Base-by-base conservation (phyloP, 2,329 filamentous ascomycete species). In the Penicillium polonicum region DNA sequence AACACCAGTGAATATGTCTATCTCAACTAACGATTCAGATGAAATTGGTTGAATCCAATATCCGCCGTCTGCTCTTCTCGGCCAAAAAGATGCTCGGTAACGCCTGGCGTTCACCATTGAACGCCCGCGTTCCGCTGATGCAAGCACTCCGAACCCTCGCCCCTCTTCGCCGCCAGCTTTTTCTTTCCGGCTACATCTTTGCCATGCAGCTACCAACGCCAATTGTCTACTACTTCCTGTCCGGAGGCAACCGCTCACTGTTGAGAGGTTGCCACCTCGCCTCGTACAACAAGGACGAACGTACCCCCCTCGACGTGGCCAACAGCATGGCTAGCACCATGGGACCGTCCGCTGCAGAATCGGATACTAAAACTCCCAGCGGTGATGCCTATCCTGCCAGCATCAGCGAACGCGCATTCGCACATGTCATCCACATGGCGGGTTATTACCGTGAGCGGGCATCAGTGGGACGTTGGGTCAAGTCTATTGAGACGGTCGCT, bases 111-210 rank as follows among this genome's bases (percentile, higher is more conserved):
- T 70, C 75, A 12, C 82, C 82, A 2, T 65, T 74, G 44, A 67
- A 71, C n/a, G 78, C 79, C 29, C 71, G 76, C 21, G 72, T 72
- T 15, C 77, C 81, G 23, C 67, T 83, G 19, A 71, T 73, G 36
- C 80, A 78, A 42, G 79, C 79, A 1, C 58, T 76, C 13, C 67
- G 66, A 10, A 77, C 76, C 0, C 55, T 83, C n/a, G 67, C 65
- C 17, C 82, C 83, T 1, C 67, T 85, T 1, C 35, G 79, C n/a
- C 69, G 69, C 21, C 83, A 86, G 61, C 59, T 81, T 23, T 51
- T 68, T 9, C 72, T 78, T 52, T 84, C 82, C 2, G 79, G 80
- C 57, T 86, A 86, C 63, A 76, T 85, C 49, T 84, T 84, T 61
- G 76, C 75, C 15, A 80, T 85, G 70, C 76, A 80, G 42, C 70